Evolutionary conservation across 768 basidiomycete species (phyloP), one percentile per base, ranked within the genome.

Genomic region (Phanerochaete carnosa): DNA sequence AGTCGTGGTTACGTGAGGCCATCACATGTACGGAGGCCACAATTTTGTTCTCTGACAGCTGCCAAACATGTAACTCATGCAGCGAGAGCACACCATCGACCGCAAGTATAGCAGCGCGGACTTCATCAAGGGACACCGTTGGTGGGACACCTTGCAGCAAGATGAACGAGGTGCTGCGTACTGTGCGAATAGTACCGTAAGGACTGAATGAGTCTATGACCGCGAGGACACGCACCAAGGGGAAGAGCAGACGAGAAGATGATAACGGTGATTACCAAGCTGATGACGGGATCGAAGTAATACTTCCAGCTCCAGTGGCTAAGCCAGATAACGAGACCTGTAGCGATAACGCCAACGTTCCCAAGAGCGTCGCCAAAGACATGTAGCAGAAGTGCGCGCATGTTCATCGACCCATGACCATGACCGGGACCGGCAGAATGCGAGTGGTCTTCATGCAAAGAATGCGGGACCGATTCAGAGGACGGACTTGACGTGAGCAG

Each of bases 11-110:
- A 52, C 87, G 82, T 39, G 87, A 87, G 8, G 94, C 86, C 66
- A 92, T 83, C 51, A 99, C 93, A 74, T 99, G 97, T 26, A 99
- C 96, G 1, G 92, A 95, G 11, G 95, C 95, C 45, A 99, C 90
- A 57, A 95, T 86, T 72, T 97, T 98, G 59, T 84, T 86, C 75
- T 99, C 97, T 11, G 94, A 95, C 51, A 99, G 83, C 69, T 96
- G 94, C 97, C 97, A 99, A 56, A 98, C 86, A 74, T 99, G 97
- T 28, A 99, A 81, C 70, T 98, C 94, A 68, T 98, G 97, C 29
- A 98, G 78, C 25, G 90, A 91, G 55, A 88, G 75, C 28, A 95
- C 97, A 51, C 97, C 96, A 3, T 89, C 82, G 26, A 98, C 90
- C 3, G 76, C 77, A 15, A 90, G 78, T 59, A 99, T 96, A 4